A percentile compares a stretch with the other conserved stretches of the same genome.
phyloP scores from a whole-genome alignment of 148 eudicot species.

The Vaccinium darrowii region DNA sequence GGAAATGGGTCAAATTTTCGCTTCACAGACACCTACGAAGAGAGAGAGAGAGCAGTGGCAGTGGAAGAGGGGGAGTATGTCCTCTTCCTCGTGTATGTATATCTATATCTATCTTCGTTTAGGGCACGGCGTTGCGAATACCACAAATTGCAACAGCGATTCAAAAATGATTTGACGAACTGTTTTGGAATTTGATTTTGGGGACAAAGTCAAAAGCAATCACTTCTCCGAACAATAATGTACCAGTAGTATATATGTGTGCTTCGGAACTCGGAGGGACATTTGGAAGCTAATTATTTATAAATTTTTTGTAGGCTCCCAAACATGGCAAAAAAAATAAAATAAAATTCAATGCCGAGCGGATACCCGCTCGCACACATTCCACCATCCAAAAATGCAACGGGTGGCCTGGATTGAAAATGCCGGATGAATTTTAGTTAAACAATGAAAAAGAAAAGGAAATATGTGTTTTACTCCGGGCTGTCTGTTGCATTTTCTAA shows the following conservation, averaged over 20 bases:
- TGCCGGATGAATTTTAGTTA: too few species aligned
- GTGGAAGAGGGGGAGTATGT: background rate
- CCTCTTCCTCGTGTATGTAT: background rate
- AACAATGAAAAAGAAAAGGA: too few species aligned
- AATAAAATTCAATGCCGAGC: too few species aligned
- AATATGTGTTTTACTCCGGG: too few species aligned
- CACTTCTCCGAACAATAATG: background rate
- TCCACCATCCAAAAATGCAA: too few species aligned
- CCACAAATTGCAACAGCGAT: background rate
- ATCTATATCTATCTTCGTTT: background rate
- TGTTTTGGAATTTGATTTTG: background rate
- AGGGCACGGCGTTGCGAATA: background rate
- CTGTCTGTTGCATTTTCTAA: too few species aligned
- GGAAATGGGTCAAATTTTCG: background rate
- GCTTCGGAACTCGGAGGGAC: too few species aligned
- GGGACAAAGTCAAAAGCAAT: background rate
- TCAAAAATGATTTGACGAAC: background rate
- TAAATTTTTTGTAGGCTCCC: too few species aligned
- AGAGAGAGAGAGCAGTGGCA: constrained; percentile 7
- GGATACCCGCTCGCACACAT: too few species aligned
- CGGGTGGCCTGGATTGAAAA: too few species aligned
- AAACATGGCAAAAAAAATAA: too few species aligned
- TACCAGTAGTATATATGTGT: background rate
- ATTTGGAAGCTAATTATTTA: too few species aligned
- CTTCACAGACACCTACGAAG: background rate